Base-by-base conservation (phyloP, 2,329 filamentous ascomycete genomes). In the Davidsoniella virescens region DNA sequence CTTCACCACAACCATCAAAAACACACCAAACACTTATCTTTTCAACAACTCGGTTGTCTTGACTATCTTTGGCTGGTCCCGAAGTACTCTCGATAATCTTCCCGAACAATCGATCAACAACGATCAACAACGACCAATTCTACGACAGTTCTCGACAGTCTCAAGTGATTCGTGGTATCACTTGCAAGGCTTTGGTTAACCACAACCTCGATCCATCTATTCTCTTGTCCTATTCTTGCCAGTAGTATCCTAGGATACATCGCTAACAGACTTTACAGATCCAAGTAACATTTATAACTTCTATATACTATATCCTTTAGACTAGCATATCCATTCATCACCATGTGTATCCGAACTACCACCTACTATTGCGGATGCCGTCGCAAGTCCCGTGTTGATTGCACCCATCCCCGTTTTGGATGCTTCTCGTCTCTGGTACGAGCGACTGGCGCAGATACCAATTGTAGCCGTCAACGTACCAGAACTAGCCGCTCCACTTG, bases 311-410 rank as follows among this genome's bases (percentile, higher is more conserved):
- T 33, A 33, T 12, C 26, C 26, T 33, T 12, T 12, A 33, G 26
- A 12, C 7, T 33, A 33, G 26, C 10, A 33, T 33, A 10, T 12
- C 5, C 26, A 9, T 12, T 33, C 7, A 33, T 16, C 23, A 47
- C 23, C 37, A 51, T 51, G 49, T 51, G 49, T 42, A 41, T 46
- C 12, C 40, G 18, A 20, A 38, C 33, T 26, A 44, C 23, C 37
- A 46, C 33, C 36, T 45, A 29, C 18, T 41, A 40, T 25, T 51
- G 49, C 43, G 49, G 43, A 43, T 51, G 49, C 36, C 7, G 10
- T 20, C 33, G 33, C 36, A 46, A 51, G 41, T 20, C 40, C 25
- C 42, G 20, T 17, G 10, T 46, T 6, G n/a, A 38, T 23, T 46
- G 43, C 23, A 26, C 17, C 25, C 26, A 33, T 37, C 48, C 48